Percentiles rank a stretch among this genome's conserved stretches.
These are phyloP conservation scores for Magnolia sinica DNA, from an alignment of 164 flowering plant species.

Conservation along the genomic window DNA sequence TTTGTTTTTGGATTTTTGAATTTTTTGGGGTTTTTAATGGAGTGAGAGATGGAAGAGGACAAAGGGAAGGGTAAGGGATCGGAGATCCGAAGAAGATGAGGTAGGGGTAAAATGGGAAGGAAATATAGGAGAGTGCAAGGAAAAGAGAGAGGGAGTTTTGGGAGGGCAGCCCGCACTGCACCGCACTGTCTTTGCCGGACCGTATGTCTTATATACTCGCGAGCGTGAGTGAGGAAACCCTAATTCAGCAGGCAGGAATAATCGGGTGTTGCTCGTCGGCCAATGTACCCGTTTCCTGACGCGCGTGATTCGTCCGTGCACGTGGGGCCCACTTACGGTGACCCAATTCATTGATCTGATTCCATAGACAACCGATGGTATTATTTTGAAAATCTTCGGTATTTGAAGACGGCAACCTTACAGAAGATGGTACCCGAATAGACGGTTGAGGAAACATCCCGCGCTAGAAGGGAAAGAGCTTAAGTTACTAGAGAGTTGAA, in stretches of 20 bases:
- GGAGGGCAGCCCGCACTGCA: constrained; percentile 44
- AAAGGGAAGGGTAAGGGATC: not conserved
- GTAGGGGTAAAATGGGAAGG: constrained; percentile 15
- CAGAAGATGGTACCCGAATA: too few species aligned
- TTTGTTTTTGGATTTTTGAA: not conserved
- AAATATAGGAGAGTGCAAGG: constrained; percentile 2
- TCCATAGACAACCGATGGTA: too few species aligned
- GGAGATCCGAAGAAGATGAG: not conserved
- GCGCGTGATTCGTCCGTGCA: too few species aligned
- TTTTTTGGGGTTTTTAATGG: constrained; percentile 2
- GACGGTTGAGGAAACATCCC: too few species aligned
- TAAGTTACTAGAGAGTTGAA: too few species aligned
- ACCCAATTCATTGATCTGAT: too few species aligned
- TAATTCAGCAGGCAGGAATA: not conserved
- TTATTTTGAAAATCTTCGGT: too few species aligned
- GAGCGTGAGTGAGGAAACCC: constrained; percentile 10
- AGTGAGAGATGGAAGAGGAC: constrained; percentile 9
- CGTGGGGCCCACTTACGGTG: too few species aligned
- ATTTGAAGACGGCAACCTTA: too few species aligned
- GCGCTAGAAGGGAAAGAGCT: too few species aligned
- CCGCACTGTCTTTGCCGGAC: constrained; percentile 25
- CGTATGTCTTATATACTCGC: constrained; percentile 14
- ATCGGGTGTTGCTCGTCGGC: too few species aligned
- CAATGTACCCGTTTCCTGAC: too few species aligned
- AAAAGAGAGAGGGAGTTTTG: not conserved